phyloP scores from a whole-genome alignment of 208 protist species.

The Angomonas desouzai region DNA sequence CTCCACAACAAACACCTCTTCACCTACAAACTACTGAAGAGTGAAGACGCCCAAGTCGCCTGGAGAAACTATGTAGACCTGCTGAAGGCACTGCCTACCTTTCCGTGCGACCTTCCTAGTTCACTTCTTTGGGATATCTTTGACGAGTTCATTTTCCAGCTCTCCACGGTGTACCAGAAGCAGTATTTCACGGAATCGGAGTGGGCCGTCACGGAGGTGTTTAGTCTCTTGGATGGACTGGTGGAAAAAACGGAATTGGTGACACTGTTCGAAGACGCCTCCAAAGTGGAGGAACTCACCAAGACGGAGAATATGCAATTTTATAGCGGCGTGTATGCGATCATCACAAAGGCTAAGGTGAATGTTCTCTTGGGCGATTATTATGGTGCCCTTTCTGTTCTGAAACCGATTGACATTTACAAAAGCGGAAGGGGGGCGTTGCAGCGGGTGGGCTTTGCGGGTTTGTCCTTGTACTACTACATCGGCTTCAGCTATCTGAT shows the following conservation, averaged over 20 bases:
- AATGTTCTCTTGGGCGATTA: constrained; percentile 87
- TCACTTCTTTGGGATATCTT: constrained; percentile 90
- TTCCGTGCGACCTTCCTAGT: constrained; percentile 64
- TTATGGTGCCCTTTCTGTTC: constrained; percentile 61
- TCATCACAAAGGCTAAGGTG: constrained; percentile 73
- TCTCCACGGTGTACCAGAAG: constrained; percentile 87
- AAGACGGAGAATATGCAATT: constrained; percentile 29
- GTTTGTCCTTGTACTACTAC: constrained; percentile 81
- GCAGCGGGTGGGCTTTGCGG: constrained; percentile 55
- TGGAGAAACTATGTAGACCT: constrained; percentile 77
- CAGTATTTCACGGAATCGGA: constrained; percentile 48
- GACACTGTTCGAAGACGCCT: constrained; percentile 27
- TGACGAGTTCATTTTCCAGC: constrained; percentile 88
- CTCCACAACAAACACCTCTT: constrained; percentile 85
- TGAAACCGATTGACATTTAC: constrained; percentile 73
- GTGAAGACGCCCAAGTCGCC: constrained; percentile 43
- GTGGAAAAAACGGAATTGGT: constrained; percentile 40
- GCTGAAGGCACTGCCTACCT: constrained; percentile 40
- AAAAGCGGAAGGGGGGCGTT: constrained; percentile 58
- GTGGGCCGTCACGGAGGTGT: constrained; percentile 68
- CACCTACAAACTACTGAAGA: constrained; percentile 58
- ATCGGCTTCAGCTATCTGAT: constrained; percentile 90
- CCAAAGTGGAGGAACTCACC: constrained; percentile 32
- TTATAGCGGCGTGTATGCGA: constrained; percentile 81
- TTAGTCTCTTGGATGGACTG: constrained; percentile 52